Conservation (phyloP, 805 yeast species). For the Nakazawaea ishiwadae region DNA sequence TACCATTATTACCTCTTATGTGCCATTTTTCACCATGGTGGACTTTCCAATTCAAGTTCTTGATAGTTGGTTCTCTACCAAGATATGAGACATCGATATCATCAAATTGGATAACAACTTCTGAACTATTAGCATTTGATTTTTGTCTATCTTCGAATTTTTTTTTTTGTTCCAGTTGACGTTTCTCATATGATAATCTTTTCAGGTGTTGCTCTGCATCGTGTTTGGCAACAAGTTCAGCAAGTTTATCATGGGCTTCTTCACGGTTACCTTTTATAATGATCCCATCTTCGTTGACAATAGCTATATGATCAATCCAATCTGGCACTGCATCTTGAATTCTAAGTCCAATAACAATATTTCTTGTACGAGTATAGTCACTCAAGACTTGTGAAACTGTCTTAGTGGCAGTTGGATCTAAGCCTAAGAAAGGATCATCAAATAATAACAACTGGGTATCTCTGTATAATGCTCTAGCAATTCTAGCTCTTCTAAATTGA, state of each 20-base stretch:
- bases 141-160: slow-evolving; percentile 10
- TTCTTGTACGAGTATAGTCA: slow-evolving; percentile 14
- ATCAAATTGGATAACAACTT: slow-evolving; percentile 44
- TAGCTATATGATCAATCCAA: slow-evolving; percentile 75
- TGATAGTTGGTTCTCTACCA: slow-evolving; percentile 54
- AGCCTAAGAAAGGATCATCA: slow-evolving; percentile 91
- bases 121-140: not conserved
- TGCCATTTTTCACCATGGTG: slow-evolving; percentile 81
- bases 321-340: slow-evolving; percentile 70
- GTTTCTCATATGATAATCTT: slow-evolving; percentile 2
- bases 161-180: slow-evolving; percentile 13
- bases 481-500: slow-evolving; percentile 84
- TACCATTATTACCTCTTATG: slow-evolving; percentile 82
- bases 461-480: slow-evolving; percentile 68
- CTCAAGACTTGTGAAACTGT: slow-evolving; percentile 53
- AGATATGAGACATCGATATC: slow-evolving; percentile 63
- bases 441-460: slow-evolving; percentile 58
- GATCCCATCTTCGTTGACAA: slow-evolving; percentile 54
- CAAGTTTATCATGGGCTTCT: slow-evolving; percentile 22
- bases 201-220: slow-evolving; percentile 18
- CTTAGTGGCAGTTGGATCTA: slow-evolving; percentile 70
- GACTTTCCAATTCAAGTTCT: slow-evolving; percentile 62
- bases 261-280: slow-evolving; percentile 40
- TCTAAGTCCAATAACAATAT: slow-evolving; percentile 68
- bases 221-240: slow-evolving; percentile 20